phyloP scores from a whole-genome alignment of 2,329 filamentous ascomycete species.

The Neonectria magnoliae region DNA sequence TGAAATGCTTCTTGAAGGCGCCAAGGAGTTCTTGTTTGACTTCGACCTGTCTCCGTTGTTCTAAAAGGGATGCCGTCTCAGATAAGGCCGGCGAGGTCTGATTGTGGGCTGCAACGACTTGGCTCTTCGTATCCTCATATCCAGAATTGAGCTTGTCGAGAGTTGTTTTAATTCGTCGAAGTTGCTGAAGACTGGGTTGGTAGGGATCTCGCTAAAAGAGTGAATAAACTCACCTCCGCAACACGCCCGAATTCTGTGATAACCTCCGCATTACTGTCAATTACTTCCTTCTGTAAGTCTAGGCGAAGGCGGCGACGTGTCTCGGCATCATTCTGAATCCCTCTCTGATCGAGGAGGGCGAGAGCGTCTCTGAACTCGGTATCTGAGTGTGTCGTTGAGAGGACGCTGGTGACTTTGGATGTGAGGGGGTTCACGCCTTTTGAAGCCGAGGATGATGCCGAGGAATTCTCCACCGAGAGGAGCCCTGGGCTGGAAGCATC shows the following conservation, averaged over 20 bases:
- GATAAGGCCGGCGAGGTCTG: constrained; percentile 79
- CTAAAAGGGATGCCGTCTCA: constrained; percentile 79
- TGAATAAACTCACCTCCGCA: constrained; percentile 73
- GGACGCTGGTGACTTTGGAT: constrained; percentile 82
- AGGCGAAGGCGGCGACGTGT: constrained; percentile 82
- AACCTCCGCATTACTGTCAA: constrained; percentile 90
- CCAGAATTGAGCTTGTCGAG: constrained; percentile 82
- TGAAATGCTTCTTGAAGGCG: constrained; percentile 83
- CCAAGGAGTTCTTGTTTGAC: constrained; percentile 81
- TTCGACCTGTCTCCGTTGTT: constrained; percentile 78
- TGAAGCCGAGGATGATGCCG: constrained; percentile 72
- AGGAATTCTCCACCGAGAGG: constrained; percentile 85
- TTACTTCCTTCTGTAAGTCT: constrained; percentile 90
- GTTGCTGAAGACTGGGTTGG: constrained; percentile 70
- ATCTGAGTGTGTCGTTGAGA: constrained; percentile 93
- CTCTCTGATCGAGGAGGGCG: constrained; percentile 77
- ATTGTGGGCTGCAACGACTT: constrained; percentile 78
- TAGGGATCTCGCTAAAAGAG: constrained; percentile 7
- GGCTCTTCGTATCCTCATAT: constrained; percentile 81
- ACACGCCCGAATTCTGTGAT: constrained; percentile 89
- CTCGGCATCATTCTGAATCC: constrained; percentile 78
- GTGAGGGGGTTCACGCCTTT: constrained; percentile 73
- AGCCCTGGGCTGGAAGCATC: constrained; percentile 53
- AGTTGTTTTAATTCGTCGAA: constrained; percentile 82
- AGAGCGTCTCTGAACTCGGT: constrained; percentile 89